Evolutionary conservation across 352 stramenopile genomes (phyloP), one percentile per base, ranked within the genome.

Genomic region (Phytophthora gonapodyides): DNA sequence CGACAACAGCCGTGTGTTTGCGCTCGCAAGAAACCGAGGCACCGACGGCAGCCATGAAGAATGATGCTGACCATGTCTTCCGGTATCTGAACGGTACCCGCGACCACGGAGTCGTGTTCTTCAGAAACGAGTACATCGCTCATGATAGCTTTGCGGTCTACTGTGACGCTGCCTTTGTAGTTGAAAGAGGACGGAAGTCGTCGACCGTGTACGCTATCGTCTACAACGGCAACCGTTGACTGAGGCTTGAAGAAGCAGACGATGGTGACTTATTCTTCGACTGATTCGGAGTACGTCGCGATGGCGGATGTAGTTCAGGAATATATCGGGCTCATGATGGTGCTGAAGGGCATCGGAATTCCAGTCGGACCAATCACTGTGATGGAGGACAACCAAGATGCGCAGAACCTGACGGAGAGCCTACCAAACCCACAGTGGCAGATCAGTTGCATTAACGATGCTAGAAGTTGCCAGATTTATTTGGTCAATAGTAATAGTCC

Each of bases 251-350:
- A 61, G 41, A 53, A 61, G 27, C 54, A 54, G 43, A n/a, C 27
- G 9, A 53, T 61, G 30, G 43, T 61, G n/a, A 61, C 54, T 7
- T 15, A 45, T 1, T 54, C 42, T 10, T 38, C 42, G 5, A 45
- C 41, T 13, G 54, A 61, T 6, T 15, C 54, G 5, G 54, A 61
- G 24, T 61, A 45, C 30, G 30, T 46, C 31, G 42, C 54, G 8
- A 30, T 61, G 16, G 17, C 16, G 5, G 15, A 13, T 44, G 54
- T 31, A n/a, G 3, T 44, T 2, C 35, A 54, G 42, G 54, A 61
- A 33, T 54, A 42, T 61, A 61, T 61, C 41, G 54, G 42, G 36
- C 19, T 63, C 55, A 50, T n/a, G n/a, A n/a, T n/a, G n/a, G n/a
- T n/a, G n/a, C n/a, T n/a, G n/a, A n/a, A n/a, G n/a, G n/a, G n/a